These are phyloP conservation scores for Teratosphaeria gauchensis DNA, from an alignment of 2,329 filamentous ascomycete genomes.

Conservation along the genomic window DNA sequence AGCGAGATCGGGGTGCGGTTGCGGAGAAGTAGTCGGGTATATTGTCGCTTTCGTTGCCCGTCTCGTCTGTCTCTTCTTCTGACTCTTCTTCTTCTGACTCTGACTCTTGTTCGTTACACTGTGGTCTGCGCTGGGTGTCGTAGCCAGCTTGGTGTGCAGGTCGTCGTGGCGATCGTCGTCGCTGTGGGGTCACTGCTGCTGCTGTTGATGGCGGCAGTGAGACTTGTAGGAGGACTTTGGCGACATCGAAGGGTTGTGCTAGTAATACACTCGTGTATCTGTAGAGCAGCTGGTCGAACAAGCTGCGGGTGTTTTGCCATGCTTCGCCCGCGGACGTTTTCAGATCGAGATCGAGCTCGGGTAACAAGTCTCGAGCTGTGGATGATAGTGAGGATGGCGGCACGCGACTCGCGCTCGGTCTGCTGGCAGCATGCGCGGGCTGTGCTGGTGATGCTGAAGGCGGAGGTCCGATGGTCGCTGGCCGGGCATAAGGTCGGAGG, in stretches of 20 bases:
- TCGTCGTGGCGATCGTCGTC: not conserved
- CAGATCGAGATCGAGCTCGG: constrained; percentile 74
- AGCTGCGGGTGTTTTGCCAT: constrained; percentile 48
- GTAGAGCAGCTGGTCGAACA: constrained; percentile 79
- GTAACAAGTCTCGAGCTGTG: constrained; percentile 73
- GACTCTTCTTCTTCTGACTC: not conserved
- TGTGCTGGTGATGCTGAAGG: constrained; percentile 30
- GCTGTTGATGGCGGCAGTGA: constrained; percentile 33
- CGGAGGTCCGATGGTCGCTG: constrained; percentile 55
- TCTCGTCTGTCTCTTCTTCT: constrained; percentile 5
- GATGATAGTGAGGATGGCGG: constrained; percentile 38
- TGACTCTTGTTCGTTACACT: constrained; percentile 2
- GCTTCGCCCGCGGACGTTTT: constrained; percentile 23
- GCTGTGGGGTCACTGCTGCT: not conserved
- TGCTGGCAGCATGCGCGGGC: constrained; percentile 37
- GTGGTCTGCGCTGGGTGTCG: not conserved
- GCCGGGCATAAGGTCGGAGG: constrained; percentile 51
- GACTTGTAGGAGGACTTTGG: constrained; percentile 85
- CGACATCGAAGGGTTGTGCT: constrained; percentile 93
- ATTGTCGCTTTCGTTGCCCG: constrained; percentile 41
- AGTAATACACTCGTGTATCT: constrained; percentile 84
- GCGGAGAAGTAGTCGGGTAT: constrained; percentile 73
- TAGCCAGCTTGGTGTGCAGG: not conserved
- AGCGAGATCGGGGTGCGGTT: constrained; percentile 46
- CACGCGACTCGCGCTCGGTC: constrained; percentile 24